Evolutionary conservation across 805 yeast genomes (phyloP).

Genomic region (Osmozyma mogii): DNA sequence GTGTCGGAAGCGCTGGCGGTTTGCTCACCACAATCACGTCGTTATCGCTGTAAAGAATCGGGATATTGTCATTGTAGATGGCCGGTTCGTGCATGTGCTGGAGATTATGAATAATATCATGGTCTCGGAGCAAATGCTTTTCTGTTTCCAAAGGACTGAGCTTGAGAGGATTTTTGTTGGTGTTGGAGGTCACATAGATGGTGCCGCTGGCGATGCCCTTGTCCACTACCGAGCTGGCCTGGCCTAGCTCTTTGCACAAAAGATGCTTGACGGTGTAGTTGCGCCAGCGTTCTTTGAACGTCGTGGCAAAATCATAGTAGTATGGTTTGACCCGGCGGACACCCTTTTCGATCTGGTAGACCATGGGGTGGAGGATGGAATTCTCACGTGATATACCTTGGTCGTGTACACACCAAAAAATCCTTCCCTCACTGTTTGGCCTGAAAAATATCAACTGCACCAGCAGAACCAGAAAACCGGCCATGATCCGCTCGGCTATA

Average conservation of each 20-base stretch:
- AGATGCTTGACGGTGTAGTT: conserved; percentile 25
- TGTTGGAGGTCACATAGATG: conserved; percentile 15
- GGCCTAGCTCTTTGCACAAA: conserved; percentile 28
- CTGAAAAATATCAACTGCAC: too few species aligned
- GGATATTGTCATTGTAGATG: conserved; percentile 4
- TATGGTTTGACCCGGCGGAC: conserved; percentile 31
- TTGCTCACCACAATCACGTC: conserved; percentile 38
- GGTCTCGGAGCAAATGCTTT: conserved; percentile 7
- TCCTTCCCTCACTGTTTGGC: too few species aligned
- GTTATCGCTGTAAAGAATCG: conserved; percentile 28
- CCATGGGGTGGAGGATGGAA: too few species aligned
- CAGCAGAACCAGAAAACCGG: too few species aligned
- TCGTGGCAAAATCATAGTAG: conserved; percentile 22
- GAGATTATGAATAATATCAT: conserved; percentile 22
- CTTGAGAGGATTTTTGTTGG: too few species aligned
- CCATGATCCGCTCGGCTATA: too few species aligned
- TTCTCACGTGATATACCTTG: too few species aligned
- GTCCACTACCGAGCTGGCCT: conserved; percentile 14
- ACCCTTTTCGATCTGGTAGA: conserved; percentile 18
- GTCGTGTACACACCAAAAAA: too few species aligned
- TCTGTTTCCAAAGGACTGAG: too few species aligned
- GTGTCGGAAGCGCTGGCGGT: conserved; percentile 49
- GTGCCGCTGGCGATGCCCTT: conserved; percentile 17
- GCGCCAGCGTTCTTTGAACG: conserved; percentile 33
- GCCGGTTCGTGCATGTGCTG: conserved; percentile 41